phyloP scores from a whole-genome alignment of 257 asterid genomes.

The Primulina tabacum region DNA sequence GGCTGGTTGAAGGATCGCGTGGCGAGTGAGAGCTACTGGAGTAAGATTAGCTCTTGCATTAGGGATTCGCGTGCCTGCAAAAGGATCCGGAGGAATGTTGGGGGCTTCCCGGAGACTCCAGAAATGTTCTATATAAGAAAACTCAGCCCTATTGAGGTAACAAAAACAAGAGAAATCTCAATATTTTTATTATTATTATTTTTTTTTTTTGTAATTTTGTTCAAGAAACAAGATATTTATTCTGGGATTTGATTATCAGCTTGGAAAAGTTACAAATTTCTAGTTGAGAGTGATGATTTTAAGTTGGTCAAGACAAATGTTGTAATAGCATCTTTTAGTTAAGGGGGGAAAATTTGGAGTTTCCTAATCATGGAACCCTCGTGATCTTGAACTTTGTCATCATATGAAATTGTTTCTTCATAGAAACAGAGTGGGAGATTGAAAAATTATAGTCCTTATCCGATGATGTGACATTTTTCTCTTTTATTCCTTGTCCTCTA shows the following conservation, averaged over 20 bases:
- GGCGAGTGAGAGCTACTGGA: slow-evolving; percentile 46
- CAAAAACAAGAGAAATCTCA: neutral
- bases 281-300: neutral
- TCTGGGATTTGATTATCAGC: neutral
- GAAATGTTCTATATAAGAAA: slow-evolving; percentile 51
- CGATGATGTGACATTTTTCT: neutral
- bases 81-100: slow-evolving; percentile 33
- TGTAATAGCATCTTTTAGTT: neutral
- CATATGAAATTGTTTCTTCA: neutral
- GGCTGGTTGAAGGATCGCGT: slow-evolving; percentile 82
- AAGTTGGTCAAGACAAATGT: neutral
- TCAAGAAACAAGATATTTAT: neutral
- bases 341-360: too few relatives aligned
- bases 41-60: slow-evolving; percentile 56
- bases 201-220: too few relatives aligned
- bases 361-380: neutral
- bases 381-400: neutral
- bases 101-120: slow-evolving; percentile 53
- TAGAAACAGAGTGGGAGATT: neutral
- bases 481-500: neutral
- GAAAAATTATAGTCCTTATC: neutral
- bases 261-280: neutral
- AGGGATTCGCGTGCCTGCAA: slow-evolving; percentile 56
- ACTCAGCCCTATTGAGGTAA: slow-evolving; percentile 66
- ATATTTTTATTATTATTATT: too few relatives aligned